Percentiles rank a stretch among this genome's conserved stretches.
Conservation (phyloP, 768 basidiomycete species). For the Pleurotus djamor region DNA sequence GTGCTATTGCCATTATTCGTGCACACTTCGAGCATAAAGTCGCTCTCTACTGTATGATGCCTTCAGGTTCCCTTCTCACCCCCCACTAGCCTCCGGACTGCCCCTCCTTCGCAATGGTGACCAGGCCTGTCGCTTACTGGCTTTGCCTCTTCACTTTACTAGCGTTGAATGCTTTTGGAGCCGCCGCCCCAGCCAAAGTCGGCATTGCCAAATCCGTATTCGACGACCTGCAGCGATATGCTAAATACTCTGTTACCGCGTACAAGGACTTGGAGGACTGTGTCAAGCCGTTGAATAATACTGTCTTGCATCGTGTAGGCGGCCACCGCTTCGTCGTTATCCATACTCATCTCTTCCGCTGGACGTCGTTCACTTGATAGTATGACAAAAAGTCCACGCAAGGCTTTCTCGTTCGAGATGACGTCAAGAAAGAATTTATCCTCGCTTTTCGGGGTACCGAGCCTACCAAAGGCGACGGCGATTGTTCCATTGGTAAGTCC, state of each 20-base stretch:
- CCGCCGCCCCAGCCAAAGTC: not conserved
- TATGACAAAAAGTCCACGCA: not conserved
- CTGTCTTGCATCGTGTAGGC: not conserved
- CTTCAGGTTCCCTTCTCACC: not conserved
- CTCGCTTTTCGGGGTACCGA: not conserved
- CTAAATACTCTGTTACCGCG: conserved; percentile 1
- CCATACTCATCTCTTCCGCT: not conserved
- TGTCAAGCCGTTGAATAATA: conserved; percentile 3
- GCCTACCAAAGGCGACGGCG: not conserved
- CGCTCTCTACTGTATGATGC: not conserved
- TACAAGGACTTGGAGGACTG: conserved; percentile 4
- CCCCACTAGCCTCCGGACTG: too few species aligned
- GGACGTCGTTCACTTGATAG: not conserved
- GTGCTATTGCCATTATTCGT: too few species aligned
- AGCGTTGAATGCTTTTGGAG: not conserved
- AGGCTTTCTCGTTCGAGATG: not conserved
- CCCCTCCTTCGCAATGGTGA: too few species aligned
- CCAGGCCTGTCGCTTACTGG: not conserved
- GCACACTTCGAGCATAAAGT: not conserved
- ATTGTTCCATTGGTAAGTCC: not conserved
- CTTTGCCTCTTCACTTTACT: not conserved
- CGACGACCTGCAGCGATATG: not conserved
- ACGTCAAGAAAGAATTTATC: not conserved
- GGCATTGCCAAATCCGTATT: not conserved
- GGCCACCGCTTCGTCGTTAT: not conserved